Evolutionary conservation across 495 filamentous ascomycete species (phyloP).

Genomic region (Neurospora sp.): DNA sequence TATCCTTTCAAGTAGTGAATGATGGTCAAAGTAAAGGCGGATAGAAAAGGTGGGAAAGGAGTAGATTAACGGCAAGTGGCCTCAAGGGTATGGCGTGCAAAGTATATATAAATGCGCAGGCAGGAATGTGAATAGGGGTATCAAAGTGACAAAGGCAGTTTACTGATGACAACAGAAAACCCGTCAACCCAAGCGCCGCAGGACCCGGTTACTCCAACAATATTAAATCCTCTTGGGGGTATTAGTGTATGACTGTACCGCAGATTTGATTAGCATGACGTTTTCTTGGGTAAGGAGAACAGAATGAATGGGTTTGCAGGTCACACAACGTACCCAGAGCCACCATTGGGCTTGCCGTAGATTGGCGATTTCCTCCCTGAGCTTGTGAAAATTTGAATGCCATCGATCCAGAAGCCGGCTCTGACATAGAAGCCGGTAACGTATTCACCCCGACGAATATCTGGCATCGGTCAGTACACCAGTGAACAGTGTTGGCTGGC

Average conservation of each 20-base stretch:
- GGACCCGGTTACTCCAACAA: conserved; percentile 80
- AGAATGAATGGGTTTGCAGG: background rate
- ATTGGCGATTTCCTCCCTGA: conserved; percentile 73
- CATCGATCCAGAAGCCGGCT: conserved; percentile 79
- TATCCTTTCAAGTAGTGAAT: background rate
- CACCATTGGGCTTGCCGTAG: conserved; percentile 74
- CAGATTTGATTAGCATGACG: background rate
- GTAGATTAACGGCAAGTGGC: background rate
- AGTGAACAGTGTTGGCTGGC: background rate
- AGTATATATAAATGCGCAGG: background rate
- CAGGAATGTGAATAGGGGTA: background rate
- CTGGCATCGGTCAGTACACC: conserved; percentile 29
- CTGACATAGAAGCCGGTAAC: conserved; percentile 80
- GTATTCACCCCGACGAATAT: conserved; percentile 77
- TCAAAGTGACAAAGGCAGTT: conserved; percentile 12
- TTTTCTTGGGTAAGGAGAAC: background rate
- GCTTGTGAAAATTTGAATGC: conserved; percentile 82
- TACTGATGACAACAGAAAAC: conserved; percentile 76
- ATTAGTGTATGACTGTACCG: conserved; percentile 69
- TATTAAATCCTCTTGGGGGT: conserved; percentile 78
- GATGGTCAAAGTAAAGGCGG: background rate
- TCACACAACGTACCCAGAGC: conserved; percentile 55
- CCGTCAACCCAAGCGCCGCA: conserved; percentile 79
- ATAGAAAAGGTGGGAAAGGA: background rate
- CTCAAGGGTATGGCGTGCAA: background rate